Percentiles rank a stretch among this genome's conserved stretches.
Evolutionary conservation across 176 grass and related monocot genomes (phyloP).

Genomic region (Leersia perrieri): DNA sequence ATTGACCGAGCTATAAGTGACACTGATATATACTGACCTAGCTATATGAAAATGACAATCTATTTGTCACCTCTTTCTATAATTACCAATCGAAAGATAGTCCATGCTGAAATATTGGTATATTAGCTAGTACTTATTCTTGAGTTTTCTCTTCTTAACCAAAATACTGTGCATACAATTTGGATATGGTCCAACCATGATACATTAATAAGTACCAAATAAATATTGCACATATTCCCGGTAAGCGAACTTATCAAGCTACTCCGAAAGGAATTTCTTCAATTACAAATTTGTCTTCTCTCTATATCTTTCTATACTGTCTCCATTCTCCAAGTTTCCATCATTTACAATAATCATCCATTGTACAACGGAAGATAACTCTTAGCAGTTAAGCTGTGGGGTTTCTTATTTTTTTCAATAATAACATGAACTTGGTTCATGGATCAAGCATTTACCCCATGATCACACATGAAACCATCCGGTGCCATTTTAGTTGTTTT

Average conservation of each 20-base stretch:
- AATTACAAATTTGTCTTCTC: background rate
- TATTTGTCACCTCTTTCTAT: background rate
- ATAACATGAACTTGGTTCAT: background rate
- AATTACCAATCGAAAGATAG: background rate
- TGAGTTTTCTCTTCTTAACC: background rate
- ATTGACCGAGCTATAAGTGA: slow-evolving; percentile 17
- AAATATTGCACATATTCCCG: background rate
- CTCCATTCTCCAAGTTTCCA: background rate
- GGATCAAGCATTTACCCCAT: background rate
- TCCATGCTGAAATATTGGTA: background rate
- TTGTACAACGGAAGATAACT: too few relatives aligned
- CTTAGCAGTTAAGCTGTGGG: too few relatives aligned
- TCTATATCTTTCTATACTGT: background rate
- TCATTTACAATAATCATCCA: background rate
- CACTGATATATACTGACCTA: background rate
- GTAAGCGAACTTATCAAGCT: background rate
- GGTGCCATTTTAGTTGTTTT: background rate
- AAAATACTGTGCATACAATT: background rate
- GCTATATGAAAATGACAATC: slow-evolving; percentile 27
- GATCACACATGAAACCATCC: background rate
- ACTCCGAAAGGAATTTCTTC: background rate
- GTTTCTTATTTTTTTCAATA: too few relatives aligned
- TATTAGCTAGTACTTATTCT: background rate
- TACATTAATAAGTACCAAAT: background rate
- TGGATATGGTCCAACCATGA: background rate